Evolutionary conservation across 2,329 filamentous ascomycete species (phyloP).

Genomic region (Fusarium clavum): DNA sequence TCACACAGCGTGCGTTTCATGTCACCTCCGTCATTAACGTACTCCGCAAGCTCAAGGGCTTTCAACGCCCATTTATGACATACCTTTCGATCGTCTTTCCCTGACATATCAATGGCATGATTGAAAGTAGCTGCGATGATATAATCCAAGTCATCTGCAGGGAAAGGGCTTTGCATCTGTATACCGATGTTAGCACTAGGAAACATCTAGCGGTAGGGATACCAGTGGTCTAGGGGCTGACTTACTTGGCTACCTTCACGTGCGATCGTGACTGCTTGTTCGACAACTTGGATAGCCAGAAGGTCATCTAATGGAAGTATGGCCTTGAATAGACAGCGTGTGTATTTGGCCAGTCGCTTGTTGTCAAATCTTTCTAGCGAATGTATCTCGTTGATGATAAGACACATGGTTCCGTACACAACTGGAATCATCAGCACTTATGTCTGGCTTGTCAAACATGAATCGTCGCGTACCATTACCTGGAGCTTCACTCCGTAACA

Average conservation of each 20-base stretch:
- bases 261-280: slow-evolving; percentile 70
- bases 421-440: slow-evolving; percentile 51
- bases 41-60: slow-evolving; percentile 71
- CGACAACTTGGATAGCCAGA: slow-evolving; percentile 69
- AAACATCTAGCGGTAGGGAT: slow-evolving; percentile 9
- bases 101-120: slow-evolving; percentile 74
- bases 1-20: slow-evolving; percentile 59
- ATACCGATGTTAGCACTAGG: slow-evolving; percentile 1
- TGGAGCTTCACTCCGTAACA: slow-evolving; percentile 66
- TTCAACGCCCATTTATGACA: slow-evolving; percentile 72
- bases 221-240: neutral
- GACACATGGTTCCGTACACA: slow-evolving; percentile 66
- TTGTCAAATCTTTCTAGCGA: slow-evolving; percentile 66
- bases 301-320: slow-evolving; percentile 68
- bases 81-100: slow-evolving; percentile 62
- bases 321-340: slow-evolving; percentile 80
- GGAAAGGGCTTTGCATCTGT: slow-evolving; percentile 64
- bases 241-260: slow-evolving; percentile 61
- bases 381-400: slow-evolving; percentile 77
- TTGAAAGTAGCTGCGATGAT: slow-evolving; percentile 78
- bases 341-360: slow-evolving; percentile 76
- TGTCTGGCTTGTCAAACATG: neutral
- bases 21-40: slow-evolving; percentile 64
- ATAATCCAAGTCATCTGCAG: slow-evolving; percentile 78
- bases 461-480: slow-evolving; percentile 57